Evolutionary conservation across 768 basidiomycete genomes (phyloP).

Genomic region (Leccinum uliginosum): DNA sequence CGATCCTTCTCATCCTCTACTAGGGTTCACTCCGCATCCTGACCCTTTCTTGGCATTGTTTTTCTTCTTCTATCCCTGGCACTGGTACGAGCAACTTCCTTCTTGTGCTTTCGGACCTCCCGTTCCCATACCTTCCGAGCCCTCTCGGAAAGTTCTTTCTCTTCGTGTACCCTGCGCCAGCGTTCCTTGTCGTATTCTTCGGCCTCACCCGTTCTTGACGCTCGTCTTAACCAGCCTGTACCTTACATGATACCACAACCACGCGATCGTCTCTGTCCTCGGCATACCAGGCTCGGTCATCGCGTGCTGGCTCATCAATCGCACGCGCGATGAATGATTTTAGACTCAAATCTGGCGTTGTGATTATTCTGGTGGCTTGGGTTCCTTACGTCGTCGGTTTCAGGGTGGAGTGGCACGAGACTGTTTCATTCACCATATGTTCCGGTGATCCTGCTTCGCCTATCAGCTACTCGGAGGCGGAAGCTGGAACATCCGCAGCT

Average conservation of each 20-base stretch:
- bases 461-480: too few relatives aligned
- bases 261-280: constrained; percentile 44
- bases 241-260: constrained; percentile 44
- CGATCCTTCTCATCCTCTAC: constrained; percentile 2
- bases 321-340: too few relatives aligned
- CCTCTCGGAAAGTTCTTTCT: constrained; percentile 5
- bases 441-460: too few relatives aligned
- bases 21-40: constrained; percentile 1
- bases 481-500: too few relatives aligned
- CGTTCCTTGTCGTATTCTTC: constrained; percentile 2
- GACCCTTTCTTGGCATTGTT: constrained; percentile 2
- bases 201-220: background rate
- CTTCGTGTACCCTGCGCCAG: constrained; percentile 1
- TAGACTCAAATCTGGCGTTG: too few relatives aligned
- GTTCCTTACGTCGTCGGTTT: too few relatives aligned
- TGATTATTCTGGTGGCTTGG: constrained; percentile 13
- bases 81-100: background rate
- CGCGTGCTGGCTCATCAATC: constrained; percentile 42
- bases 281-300: constrained; percentile 46
- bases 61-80: background rate
- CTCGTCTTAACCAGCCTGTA: background rate
- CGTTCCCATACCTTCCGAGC: constrained; percentile 2
- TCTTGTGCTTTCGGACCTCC: constrained; percentile 3
- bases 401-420: too few relatives aligned
- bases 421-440: too few relatives aligned